Conservation (phyloP, 352 stramenopile genomes). For the Phytophthora macrochlamydospora region DNA sequence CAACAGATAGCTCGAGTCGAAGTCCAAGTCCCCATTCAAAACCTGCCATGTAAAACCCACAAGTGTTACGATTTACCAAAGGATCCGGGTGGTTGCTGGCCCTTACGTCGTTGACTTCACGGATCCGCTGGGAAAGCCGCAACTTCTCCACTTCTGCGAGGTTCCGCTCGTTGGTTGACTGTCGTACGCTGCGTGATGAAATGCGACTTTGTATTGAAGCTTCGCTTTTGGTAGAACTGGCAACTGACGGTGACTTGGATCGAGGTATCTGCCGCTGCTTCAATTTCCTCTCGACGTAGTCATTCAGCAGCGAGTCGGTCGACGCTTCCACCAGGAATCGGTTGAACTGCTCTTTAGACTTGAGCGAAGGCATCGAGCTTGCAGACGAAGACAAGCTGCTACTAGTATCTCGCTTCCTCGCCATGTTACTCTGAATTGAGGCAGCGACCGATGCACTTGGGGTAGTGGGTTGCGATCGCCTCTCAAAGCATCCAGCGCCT, state of each 20-base stretch:
- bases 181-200: not conserved
- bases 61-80: too few species aligned
- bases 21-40: conserved; percentile 58
- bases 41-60: conserved; percentile 34
- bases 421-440: conserved; percentile 21
- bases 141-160: conserved; percentile 68
- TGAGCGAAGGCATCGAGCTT: conserved; percentile 1
- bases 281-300: conserved; percentile 75
- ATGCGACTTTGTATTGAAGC: not conserved
- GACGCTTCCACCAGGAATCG: conserved; percentile 60
- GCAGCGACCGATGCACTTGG: conserved; percentile 17
- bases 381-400: conserved; percentile 14
- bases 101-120: conserved; percentile 72
- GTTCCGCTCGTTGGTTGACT: conserved; percentile 57
- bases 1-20: conserved; percentile 61
- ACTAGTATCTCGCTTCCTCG: not conserved
- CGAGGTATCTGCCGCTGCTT: conserved; percentile 33
- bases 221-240: conserved; percentile 14
- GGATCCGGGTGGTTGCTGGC: not conserved
- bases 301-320: conserved; percentile 54
- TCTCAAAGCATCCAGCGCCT: conserved; percentile 50
- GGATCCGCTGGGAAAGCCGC: conserved; percentile 62
- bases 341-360: conserved; percentile 36
- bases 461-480: conserved; percentile 35
- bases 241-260: conserved; percentile 8